A percentile compares a stretch with the other conserved stretches of the same genome.
Evolutionary conservation across 2,329 filamentous ascomycete genomes (phyloP).

Genomic region (Colletotrichum sp.): DNA sequence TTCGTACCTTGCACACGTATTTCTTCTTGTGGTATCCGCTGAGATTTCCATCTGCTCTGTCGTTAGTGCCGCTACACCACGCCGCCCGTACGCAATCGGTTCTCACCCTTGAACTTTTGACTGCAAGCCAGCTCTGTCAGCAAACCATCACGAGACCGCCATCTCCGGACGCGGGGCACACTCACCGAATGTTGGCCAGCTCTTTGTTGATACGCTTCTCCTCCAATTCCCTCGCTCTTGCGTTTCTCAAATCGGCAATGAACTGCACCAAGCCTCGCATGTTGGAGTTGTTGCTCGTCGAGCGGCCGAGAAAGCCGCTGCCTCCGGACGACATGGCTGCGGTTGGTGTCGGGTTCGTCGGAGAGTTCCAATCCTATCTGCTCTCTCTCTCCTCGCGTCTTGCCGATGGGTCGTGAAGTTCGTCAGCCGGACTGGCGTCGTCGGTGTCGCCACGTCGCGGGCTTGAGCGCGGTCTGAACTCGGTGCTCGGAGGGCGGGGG

Average conservation of each 20-base stretch:
- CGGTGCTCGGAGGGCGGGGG: not conserved
- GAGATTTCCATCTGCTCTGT: conserved; percentile 73
- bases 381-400: not conserved
- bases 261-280: conserved; percentile 94
- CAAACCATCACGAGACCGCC: conserved; percentile 18
- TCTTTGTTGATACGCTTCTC: conserved; percentile 99
- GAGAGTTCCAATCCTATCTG: not conserved
- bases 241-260: conserved; percentile 95
- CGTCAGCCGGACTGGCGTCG: not conserved
- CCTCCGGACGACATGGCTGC: conserved; percentile 59
- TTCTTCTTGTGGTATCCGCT: conserved; percentile 99
- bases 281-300: conserved; percentile 68
- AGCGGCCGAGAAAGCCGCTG: conserved; percentile 69
- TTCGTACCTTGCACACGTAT: conserved; percentile 92
- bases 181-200: conserved; percentile 89
- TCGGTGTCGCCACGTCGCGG: not conserved
- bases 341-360: not conserved
- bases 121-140: conserved; percentile 38
- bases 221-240: conserved; percentile 91
- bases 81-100: not conserved
- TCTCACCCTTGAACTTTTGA: conserved; percentile 89
- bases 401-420: not conserved
- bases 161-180: conserved; percentile 14
- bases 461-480: not conserved
- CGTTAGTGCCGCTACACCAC: conserved; percentile 28